A percentile compares a stretch with the other conserved stretches of the same genome.
phyloP scores from a whole-genome alignment of 306 rosid species.

The Fragaria iinumae region DNA sequence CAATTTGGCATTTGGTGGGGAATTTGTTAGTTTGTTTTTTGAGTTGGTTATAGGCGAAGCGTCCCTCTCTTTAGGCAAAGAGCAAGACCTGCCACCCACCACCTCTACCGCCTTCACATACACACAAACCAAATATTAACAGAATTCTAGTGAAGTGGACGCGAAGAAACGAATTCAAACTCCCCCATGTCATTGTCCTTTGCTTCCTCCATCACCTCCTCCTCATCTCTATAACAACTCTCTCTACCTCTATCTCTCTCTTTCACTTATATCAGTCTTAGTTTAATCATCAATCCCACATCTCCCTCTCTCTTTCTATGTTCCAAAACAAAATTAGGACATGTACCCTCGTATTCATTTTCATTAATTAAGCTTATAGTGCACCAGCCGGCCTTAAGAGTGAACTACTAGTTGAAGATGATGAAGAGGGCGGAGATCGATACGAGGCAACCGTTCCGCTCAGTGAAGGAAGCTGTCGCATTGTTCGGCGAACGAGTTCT shows the following conservation, averaged over 20 bases:
- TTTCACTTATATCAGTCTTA: neutral
- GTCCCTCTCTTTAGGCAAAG: slow-evolving; percentile 45
- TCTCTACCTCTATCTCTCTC: slow-evolving; percentile 6
- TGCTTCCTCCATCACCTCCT: neutral
- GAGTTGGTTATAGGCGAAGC: slow-evolving; percentile 30
- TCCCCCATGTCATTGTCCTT: slow-evolving; percentile 21
- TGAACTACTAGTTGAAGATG: slow-evolving; percentile 8
- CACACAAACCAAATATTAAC: slow-evolving; percentile 32
- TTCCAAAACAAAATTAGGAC: neutral
- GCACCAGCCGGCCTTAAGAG: neutral
- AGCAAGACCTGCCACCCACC: slow-evolving; percentile 32
- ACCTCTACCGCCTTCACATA: slow-evolving; percentile 52
- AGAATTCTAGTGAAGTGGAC: slow-evolving; percentile 96
- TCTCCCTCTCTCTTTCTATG: slow-evolving; percentile 11
- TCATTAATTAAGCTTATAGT: neutral
- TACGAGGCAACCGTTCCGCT: slow-evolving; percentile 69
- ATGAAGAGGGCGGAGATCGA: slow-evolving; percentile 73
- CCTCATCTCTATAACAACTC: slow-evolving; percentile 2
- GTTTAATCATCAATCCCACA: neutral
- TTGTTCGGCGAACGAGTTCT: slow-evolving; percentile 77
- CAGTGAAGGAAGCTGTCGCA: slow-evolving; percentile 86
- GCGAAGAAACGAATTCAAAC: slow-evolving; percentile 88
- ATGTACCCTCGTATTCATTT: neutral
- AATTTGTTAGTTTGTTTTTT: neutral
- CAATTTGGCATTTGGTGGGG: neutral